Evolutionary conservation across 2,329 filamentous ascomycete species (phyloP), one percentile per base, ranked within the genome.

Genomic region (Ilyonectria destructans): DNA sequence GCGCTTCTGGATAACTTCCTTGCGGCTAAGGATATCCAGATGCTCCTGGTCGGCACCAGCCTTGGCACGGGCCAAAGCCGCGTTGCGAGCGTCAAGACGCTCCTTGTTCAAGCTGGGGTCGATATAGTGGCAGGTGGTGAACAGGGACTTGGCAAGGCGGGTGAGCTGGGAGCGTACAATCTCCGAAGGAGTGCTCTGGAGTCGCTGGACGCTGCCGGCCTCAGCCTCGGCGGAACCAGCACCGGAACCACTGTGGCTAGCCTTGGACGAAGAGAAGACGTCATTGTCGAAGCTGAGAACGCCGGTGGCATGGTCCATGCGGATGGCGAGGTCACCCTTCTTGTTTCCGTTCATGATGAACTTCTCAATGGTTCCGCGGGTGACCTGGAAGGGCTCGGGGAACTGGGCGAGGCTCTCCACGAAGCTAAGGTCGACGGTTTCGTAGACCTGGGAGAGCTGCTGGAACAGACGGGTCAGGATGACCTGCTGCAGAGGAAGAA

Each of bases 321-420:
- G 95, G 77, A 99, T 97, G 61, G 96, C 93, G 52, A 99, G 89
- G 77, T 99, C 96, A 65, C 96, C 96, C 90, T 99, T 99, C 91
- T 99, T 99, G 89, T 97, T 98, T 71, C 96, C 96, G 83, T 99
- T 99, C 96, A 99, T 99, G 88, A 99, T 98, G 88, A 99, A 99
- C 86, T 98, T 99, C 87, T 99, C 96, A 74, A 99, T 97, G 69
- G 94, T 97, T 73, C 92, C 91, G 61, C 93, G 91, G 71, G 90
- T 93, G 74, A 98, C 95, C 84, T 98, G 93, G 89, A 97, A 98
- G 48, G 96, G 94, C 80, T 97, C 95, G 10, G 96, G 96, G 88
- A 99, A 99, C 79, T 96, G 90, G 70, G 96, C 96, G 62, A 99
- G 92, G 78, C 93, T 92, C 81, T 97, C 92, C 54, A 99, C 96